Base-by-base conservation (phyloP, 192 early-diverging fungal genomes). In the Spinellus fusiger region DNA sequence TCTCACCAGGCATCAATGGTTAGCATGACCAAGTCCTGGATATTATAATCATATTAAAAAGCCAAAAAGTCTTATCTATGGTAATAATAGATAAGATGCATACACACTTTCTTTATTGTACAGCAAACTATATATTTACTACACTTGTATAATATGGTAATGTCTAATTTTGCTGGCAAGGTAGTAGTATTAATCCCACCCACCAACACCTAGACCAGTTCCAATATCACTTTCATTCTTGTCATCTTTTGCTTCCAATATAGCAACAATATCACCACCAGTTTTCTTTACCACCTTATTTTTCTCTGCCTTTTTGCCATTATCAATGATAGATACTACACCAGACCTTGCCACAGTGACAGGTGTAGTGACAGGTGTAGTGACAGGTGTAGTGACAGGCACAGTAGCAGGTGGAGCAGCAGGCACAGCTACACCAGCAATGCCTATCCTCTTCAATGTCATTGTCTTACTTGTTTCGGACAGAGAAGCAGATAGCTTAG, bases 381-480 rank as follows among this genome's bases (percentile, higher is more conserved):
- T 29, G 13, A 37, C 54, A 23, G 58, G 18, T 1, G 47, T 46
- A 26, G 40, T 22, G 7, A 27, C 61, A 38, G 66, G 27, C 9
- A 34, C 20, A 34, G 57, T 9, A 8, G 35, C 58, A 22, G 65
- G n/a, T 5, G 46, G 23, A 35, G 57, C 12, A 15, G 35, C 53
- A 22, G 65, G 8, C 44, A 25, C 5, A 37, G 27, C 53, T 22
- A 6, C 27, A 6, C 16, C 32, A 27, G 22, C 64, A 48, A 63
- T 54, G 13, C 58, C 63, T 8, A 52, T 49, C 28, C 67, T 70
- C 68, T 71, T 75, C 31, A 15, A 32, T 61, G 62, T 59, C 38
- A 68, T 58, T 35, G n/a, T n/a, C n/a, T n/a, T n/a, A n/a, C n/a
- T n/a, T n/a, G n/a, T n/a, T n/a, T n/a, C n/a, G n/a, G n/a, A n/a